Base-by-base conservation (phyloP, 2,329 filamentous ascomycete genomes). In the Sporothrix luriei region DNA sequence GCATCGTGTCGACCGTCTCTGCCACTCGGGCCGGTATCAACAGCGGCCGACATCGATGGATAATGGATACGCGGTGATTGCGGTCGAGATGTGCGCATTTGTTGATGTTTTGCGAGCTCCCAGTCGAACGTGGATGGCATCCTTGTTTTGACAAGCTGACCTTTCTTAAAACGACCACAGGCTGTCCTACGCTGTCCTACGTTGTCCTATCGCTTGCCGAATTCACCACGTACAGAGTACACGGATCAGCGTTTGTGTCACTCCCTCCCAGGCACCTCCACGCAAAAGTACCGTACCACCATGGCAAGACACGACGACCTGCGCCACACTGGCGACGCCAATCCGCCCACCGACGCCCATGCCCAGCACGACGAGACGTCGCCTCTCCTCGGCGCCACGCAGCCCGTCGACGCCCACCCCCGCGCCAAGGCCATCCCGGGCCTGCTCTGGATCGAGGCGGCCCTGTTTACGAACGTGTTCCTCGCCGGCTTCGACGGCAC, bases 401-500 rank as follows among this genome's bases (percentile, higher is more conserved):
- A 26, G 14, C 4, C 57, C 4, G 3, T 10, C n/a, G 9, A 48
- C 61, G 14, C 1, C 33, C 7, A 48, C 26, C 62, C 24, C 19
- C 19, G 14, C 26, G 21, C 46, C 26, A 29, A 16, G 5, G 24
- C 14, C n/a, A 38, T 71, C 2, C 64, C 66, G 2, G 84, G 84
- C n/a, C 88, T 89, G 72, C 16, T 82, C 49, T 85, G 83, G 83
- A 87, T 89, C 65, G 82, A 89, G 77, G 76, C 86, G 9, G 85
- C 87, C 40, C 87, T 90, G 74, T 87, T 89, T 80, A 82, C 84
- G 55, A 90, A 89, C 71, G 87, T 90, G 7, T 90, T 90, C 70
- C 81, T 90, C 10, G 85, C 85, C 33, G 87, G 86, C 2, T 92
- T 92, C 73, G 90, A 93, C 76, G 86, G 88, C 3, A 93, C 90